These are phyloP conservation scores for Jackrogersella minutella DNA, from an alignment of 495 filamentous ascomycete genomes.

Conservation along the genomic window DNA sequence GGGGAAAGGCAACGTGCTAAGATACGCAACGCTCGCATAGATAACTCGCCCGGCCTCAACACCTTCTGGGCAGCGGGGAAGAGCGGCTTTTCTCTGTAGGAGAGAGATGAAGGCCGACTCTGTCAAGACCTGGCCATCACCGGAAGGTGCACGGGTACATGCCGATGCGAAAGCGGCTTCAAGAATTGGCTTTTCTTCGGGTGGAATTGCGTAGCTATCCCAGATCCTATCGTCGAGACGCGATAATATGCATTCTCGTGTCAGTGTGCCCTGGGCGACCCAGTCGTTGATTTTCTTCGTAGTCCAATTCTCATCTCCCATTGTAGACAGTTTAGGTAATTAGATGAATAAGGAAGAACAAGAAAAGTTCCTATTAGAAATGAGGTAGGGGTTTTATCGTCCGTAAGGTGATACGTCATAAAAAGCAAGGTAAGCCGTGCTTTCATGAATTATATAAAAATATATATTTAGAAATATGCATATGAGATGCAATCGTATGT, in stretches of 20 bases:
- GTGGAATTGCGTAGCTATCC: not conserved
- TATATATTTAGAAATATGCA: no score
- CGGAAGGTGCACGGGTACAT: not conserved
- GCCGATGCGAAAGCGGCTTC: conserved; percentile 16
- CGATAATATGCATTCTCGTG: conserved; percentile 13
- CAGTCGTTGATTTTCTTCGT: conserved; percentile 4
- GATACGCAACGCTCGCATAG: conserved; percentile 30
- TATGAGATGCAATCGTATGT: no score
- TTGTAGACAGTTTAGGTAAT: not conserved
- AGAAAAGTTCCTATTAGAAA: not conserved
- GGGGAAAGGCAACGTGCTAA: conserved; percentile 32
- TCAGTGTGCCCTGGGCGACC: conserved; percentile 24
- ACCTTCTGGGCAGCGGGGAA: conserved; percentile 4
- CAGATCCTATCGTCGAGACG: conserved; percentile 16
- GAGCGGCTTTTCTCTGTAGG: conserved; percentile 16
- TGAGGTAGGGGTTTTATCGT: not conserved
- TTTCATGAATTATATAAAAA: no score
- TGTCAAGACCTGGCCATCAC: conserved; percentile 11
- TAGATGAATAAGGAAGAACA: not conserved
- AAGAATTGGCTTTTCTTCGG: conserved; percentile 7
- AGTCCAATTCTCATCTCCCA: conserved; percentile 1
- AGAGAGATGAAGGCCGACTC: conserved; percentile 29
- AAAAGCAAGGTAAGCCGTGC: not conserved
- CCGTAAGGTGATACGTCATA: not conserved
- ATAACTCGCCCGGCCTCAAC: conserved; percentile 25